Percentiles rank a stretch among this genome's conserved stretches.
Evolutionary conservation across 2,329 filamentous ascomycete genomes (phyloP).

Genomic region (Emericellopsis cladophorae): DNA sequence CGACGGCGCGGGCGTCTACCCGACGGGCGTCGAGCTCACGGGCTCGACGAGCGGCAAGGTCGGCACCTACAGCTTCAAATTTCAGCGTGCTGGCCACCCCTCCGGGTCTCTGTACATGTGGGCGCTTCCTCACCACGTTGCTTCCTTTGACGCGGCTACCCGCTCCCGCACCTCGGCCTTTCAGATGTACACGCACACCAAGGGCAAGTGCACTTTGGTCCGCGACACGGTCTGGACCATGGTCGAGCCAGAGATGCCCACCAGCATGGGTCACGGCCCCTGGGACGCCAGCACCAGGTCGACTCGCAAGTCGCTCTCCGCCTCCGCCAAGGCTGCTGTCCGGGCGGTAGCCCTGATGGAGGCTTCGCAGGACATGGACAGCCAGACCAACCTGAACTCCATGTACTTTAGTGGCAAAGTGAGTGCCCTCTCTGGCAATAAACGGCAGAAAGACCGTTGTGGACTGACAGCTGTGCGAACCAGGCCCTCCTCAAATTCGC

Average conservation of each 20-base stretch:
- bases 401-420: slow-evolving; percentile 87
- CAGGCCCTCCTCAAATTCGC: slow-evolving; percentile 64
- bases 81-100: slow-evolving; percentile 55
- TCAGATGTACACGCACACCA: slow-evolving; percentile 68
- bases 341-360: slow-evolving; percentile 53
- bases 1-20: slow-evolving; percentile 53
- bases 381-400: slow-evolving; percentile 63
- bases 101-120: slow-evolving; percentile 63
- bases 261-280: slow-evolving; percentile 63
- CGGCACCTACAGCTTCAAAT: slow-evolving; percentile 64
- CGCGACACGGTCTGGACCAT: slow-evolving; percentile 66
- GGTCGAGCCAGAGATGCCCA: slow-evolving; percentile 59
- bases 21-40: slow-evolving; percentile 35
- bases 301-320: not conserved
- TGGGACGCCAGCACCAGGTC: slow-evolving; percentile 41
- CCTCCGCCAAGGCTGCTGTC: slow-evolving; percentile 25
- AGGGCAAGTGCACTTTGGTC: slow-evolving; percentile 65
- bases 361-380: slow-evolving; percentile 59
- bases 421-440: not conserved
- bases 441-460: not conserved
- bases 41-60: slow-evolving; percentile 45
- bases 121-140: slow-evolving; percentile 73
- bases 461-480: not conserved
- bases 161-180: slow-evolving; percentile 39
- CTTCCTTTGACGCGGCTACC: slow-evolving; percentile 54